A percentile compares a stretch with the other conserved stretches of the same genome.
phyloP scores from a whole-genome alignment of 73 alveolate species.

The Uronychia binucleata region DNA sequence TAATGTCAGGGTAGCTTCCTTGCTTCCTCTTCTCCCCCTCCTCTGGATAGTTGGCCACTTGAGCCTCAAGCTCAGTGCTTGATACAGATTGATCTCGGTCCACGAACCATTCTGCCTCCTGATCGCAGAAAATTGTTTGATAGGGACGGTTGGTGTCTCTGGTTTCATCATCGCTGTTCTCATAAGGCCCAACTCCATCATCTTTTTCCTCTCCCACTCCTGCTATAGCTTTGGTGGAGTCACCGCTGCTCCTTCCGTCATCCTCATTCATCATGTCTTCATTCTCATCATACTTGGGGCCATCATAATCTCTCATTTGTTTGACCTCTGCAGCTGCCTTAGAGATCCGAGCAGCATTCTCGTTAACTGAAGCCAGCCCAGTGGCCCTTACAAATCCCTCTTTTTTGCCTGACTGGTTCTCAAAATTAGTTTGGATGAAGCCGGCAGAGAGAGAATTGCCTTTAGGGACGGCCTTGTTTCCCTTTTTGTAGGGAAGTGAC shows the following conservation, averaged over 20 bases:
- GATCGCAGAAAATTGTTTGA: no score
- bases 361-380: neutral
- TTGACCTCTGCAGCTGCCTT: neutral
- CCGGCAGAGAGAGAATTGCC: neutral
- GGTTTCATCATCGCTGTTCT: neutral
- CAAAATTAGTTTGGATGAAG: neutral
- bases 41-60: no score
- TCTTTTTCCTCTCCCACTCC: neutral
- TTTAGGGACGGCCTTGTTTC: neutral
- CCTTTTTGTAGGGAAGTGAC: neutral
- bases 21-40: neutral
- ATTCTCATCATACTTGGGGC: neutral
- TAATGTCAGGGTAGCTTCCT: neutral
- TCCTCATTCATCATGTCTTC: neutral
- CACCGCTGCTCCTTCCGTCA: neutral
- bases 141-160: no score
- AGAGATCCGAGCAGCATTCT: neutral
- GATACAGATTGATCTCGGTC: no score
- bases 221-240: neutral
- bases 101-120: no score
- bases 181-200: neutral
- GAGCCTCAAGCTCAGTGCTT: no score
- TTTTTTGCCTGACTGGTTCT: neutral
- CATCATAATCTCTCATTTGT: neutral
- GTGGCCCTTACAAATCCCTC: neutral